Evolutionary conservation across 2,329 filamentous ascomycete genomes (phyloP), one percentile per base, ranked within the genome.

Genomic region (Coniella vitis): DNA sequence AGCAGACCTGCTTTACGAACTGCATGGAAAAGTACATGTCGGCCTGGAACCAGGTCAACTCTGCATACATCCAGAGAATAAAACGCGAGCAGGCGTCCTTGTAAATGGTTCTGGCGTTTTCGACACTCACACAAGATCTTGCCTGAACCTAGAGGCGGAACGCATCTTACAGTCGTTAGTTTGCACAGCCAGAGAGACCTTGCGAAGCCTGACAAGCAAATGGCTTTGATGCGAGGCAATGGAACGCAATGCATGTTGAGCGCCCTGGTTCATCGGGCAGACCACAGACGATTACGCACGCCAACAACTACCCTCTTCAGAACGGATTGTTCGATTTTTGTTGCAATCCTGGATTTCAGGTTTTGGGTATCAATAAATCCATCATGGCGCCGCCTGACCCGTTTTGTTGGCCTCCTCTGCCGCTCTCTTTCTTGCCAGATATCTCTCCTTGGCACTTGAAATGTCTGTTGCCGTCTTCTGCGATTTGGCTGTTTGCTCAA

Each of bases 21-120:
- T 91, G 87, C 72, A 87, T 90, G 80, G 86, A 90, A 60, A 90
- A 90, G 68, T 91, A 90, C 74, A 87, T 90, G 74, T 70, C 75
- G 29, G 78, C 85, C 10, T 91, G 87, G 87, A 90, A 90, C 69
- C 71, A 77, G 55, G 82, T 87, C 61, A 86, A 83, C 70, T 67
- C 74, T 41, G 74, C 82, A 36, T 89, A 88, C 65, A 78, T 88
- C 60, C 67, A 68, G 54, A 75, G 79, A 57, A 66, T 81, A 67
- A 80, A 84, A 65, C 73, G 75, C 56, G 82, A 84, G 69, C 51
- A 53, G 13, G 45, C 39, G n/a, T 37, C 31, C 1, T 21, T 38
- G 17, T 52, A 29, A 22, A 34, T 14, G 14, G 7, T 4, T 4
- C 17, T 7, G 8, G 25, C 36, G 70, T 69, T 48, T 59, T 56